Evolutionary conservation across 192 early-diverging fungal genomes (phyloP).

Genomic region (Paraglomus occultum): DNA sequence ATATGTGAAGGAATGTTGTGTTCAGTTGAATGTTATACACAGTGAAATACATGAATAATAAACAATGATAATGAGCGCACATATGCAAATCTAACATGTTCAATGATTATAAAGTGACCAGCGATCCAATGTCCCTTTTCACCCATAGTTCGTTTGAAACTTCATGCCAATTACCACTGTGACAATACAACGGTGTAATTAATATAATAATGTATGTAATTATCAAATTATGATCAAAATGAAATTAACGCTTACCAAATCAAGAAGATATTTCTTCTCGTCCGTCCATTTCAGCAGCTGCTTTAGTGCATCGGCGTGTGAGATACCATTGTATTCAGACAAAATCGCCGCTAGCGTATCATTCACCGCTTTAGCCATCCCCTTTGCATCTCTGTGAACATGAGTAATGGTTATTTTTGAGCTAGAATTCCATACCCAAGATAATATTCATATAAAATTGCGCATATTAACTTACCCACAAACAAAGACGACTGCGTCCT

Average conservation of each 20-base stretch:
- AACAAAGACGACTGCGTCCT: constrained; percentile 69
- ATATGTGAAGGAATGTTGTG: too few relatives aligned
- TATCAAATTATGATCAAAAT: not conserved
- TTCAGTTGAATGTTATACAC: too few relatives aligned
- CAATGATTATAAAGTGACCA: too few relatives aligned
- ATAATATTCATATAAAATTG: constrained; percentile 14
- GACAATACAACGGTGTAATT: too few relatives aligned
- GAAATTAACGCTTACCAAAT: constrained; percentile 43
- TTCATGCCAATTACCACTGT: too few relatives aligned
- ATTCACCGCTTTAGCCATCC: constrained; percentile 89
- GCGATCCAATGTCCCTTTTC: too few relatives aligned
- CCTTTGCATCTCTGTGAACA: constrained; percentile 67
- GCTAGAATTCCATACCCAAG: not conserved
- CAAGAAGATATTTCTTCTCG: constrained; percentile 64
- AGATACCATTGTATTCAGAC: constrained; percentile 44
- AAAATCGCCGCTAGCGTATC: constrained; percentile 69
- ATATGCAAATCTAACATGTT: too few relatives aligned
- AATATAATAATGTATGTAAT: too few relatives aligned
- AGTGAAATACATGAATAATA: too few relatives aligned
- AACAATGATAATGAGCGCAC: too few relatives aligned
- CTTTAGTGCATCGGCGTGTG: constrained; percentile 50
- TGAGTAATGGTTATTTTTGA: not conserved
- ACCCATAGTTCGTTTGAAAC: too few relatives aligned
- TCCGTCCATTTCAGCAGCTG: constrained; percentile 61
- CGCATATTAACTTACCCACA: constrained; percentile 56